Percentiles rank a stretch among this genome's conserved stretches.
These are phyloP conservation scores for Chlorella variabilis DNA, from an alignment of 163 green algal species.

Conservation along the genomic window DNA sequence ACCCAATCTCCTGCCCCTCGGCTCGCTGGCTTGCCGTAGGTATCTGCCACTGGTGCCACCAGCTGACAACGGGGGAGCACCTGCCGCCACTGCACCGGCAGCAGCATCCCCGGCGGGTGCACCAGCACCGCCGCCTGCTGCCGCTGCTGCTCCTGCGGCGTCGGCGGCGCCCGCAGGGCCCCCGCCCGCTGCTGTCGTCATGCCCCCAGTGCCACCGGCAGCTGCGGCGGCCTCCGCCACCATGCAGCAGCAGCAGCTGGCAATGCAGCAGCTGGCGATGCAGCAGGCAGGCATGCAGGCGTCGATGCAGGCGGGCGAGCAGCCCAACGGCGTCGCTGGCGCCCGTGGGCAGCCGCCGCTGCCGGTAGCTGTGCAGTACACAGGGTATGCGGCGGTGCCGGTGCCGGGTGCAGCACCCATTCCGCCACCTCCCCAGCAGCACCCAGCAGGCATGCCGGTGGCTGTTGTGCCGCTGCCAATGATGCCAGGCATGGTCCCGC, in stretches of 20 bases:
- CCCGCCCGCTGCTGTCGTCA: not conserved
- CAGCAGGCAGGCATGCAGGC: constrained; percentile 8
- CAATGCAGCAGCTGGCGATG: constrained; percentile 6
- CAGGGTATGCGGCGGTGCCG: not conserved
- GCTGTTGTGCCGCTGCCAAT: not conserved
- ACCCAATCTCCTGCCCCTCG: too few relatives aligned
- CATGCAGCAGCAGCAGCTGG: constrained; percentile 16
- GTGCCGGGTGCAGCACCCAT: not conserved
- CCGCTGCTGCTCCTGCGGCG: too few relatives aligned
- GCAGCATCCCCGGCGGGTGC: not conserved
- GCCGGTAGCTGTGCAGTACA: constrained; percentile 24
- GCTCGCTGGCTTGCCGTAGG: not conserved
- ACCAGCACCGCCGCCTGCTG: not conserved
- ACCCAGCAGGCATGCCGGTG: not conserved
- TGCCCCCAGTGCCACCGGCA: not conserved
- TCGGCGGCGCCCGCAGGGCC: not conserved
- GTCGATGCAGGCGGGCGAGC: not conserved
- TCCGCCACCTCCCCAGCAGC: not conserved
- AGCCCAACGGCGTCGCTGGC: constrained; percentile 8
- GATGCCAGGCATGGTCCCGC: not conserved
- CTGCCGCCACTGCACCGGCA: not conserved
- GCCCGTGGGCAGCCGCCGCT: not conserved
- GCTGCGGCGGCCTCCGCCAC: not conserved
- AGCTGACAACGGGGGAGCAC: constrained; percentile 3
- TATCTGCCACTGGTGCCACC: constrained; percentile 10